Evolutionary conservation across 2,329 filamentous ascomycete species (phyloP), one percentile per base, ranked within the genome.

Genomic region (Fonsecaea erecta): DNA sequence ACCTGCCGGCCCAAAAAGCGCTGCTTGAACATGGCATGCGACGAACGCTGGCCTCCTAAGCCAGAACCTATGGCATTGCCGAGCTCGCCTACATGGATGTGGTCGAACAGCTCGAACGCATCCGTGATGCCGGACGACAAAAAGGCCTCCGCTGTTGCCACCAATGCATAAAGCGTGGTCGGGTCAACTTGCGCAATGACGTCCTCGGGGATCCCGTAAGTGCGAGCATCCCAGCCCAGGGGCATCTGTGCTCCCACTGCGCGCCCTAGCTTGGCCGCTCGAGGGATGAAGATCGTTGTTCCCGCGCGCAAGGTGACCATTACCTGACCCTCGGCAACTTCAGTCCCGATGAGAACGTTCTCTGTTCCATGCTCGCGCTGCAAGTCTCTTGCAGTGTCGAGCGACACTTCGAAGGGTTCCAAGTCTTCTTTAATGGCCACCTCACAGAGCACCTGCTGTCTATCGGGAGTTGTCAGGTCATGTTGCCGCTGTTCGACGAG

Each of bases 131-230:
- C 77, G 1, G 77, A 74, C 1, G 64, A 71, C 1, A 74, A 62
- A 34, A 79, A 70, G 0, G 77, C 75, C 67, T 79, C 78, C 8
- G 70, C 69, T 0, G 71, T 70, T 52, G 72, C 75, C 7, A 73
- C 69, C 1, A 79, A 55, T 4, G 73, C 68, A 65, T 76, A 77
- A 3, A 78, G 69, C 0, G 76, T 77, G 12, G 72, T 71, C 5
- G 73, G 73, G 63, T 79, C 77, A 1, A 77, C 75, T 61, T 77
- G 76, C 14, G 66, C 58, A 43, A 76, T 71, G 26, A 79, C 74
- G 34, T 80, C 77, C 5, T 74, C 71, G 0, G 76, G 70, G 14
- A 79, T 74, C 8, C 78, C 77, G 62, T 79, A 79, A 2, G 66
- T 69, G 6, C 56, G 63, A 3, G 77, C 68, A 61, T 74, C 71